phyloP scores from a whole-genome alignment of 1,284 basidiomycete species.

The Trametes sp. region DNA sequence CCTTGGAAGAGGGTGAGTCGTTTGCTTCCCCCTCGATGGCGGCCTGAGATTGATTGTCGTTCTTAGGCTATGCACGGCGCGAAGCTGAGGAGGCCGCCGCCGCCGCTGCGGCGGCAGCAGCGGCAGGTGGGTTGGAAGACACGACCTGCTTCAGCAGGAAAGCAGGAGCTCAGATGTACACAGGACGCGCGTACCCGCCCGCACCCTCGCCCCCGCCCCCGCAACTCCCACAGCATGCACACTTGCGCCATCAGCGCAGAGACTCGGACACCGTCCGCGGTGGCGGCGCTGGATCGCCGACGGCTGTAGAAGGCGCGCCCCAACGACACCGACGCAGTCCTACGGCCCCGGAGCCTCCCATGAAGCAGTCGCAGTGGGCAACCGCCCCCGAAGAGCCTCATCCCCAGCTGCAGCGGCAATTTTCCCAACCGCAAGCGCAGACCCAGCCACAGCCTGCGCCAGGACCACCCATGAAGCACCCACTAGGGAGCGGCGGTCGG shows the following conservation, averaged over 20 bases:
- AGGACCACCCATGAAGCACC: slow-evolving; percentile 25
- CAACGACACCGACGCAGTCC: slow-evolving; percentile 62
- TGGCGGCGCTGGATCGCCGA: slow-evolving; percentile 44
- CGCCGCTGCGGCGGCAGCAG: slow-evolving; percentile 19
- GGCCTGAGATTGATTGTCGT: slow-evolving; percentile 17
- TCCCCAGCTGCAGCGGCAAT: slow-evolving; percentile 17
- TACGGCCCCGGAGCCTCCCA: slow-evolving; percentile 66
- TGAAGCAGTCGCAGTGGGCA: slow-evolving; percentile 26
- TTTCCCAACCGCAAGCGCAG: not conserved
- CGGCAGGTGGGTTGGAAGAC: slow-evolving; percentile 25
- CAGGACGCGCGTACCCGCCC: slow-evolving; percentile 25
- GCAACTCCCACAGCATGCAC: slow-evolving; percentile 39
- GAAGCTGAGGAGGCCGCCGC: slow-evolving; percentile 46
- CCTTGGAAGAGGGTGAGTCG: slow-evolving; percentile 49
- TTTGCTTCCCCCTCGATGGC: not conserved
- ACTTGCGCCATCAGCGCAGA: slow-evolving; percentile 61
- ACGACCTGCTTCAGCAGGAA: slow-evolving; percentile 23
- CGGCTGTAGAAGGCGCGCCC: slow-evolving; percentile 44
- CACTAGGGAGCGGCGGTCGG: not conserved
- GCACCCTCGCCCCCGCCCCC: slow-evolving; percentile 45
- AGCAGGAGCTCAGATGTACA: slow-evolving; percentile 11
- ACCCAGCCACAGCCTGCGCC: slow-evolving; percentile 1
- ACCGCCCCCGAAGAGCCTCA: slow-evolving; percentile 19
- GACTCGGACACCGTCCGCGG: slow-evolving; percentile 75
- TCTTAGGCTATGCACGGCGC: slow-evolving; percentile 40